These are phyloP conservation scores for Cyberlindnera mrakii DNA, from an alignment of 805 yeast genomes.

Conservation along the genomic window DNA sequence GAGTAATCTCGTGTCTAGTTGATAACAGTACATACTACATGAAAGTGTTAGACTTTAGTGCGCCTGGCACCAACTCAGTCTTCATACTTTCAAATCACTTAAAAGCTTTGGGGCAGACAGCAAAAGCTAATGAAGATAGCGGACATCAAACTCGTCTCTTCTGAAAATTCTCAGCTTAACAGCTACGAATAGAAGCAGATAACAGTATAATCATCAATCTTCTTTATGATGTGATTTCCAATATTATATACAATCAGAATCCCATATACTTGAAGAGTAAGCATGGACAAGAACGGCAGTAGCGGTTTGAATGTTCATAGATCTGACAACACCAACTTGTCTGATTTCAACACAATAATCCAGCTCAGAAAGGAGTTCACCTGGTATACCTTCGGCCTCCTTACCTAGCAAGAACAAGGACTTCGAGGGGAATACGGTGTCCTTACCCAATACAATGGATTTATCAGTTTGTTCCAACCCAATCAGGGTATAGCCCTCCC, in stretches of 20 bases:
- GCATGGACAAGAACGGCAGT: conserved; percentile 93
- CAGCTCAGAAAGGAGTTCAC: conserved; percentile 70
- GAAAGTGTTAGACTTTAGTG: too few species aligned
- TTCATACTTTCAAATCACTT: too few species aligned
- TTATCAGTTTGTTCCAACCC: conserved; percentile 93
- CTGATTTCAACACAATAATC: conserved; percentile 88
- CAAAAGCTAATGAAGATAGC: too few species aligned
- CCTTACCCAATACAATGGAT: conserved; percentile 62
- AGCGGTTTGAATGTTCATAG: conserved; percentile 97
- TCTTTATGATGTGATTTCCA: neutral
- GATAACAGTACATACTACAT: too few species aligned
- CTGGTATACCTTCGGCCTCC: conserved; percentile 90
- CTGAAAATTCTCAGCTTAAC: too few species aligned
- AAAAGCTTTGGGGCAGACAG: too few species aligned
- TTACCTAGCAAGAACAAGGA: conserved; percentile 75
- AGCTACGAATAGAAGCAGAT: neutral
- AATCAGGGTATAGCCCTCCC: conserved; percentile 79
- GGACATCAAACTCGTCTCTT: too few species aligned
- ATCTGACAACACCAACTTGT: conserved; percentile 86
- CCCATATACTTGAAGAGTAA: conserved; percentile 40
- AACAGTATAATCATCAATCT: neutral
- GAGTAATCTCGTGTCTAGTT: too few species aligned
- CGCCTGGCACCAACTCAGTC: too few species aligned
- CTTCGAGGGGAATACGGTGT: conserved; percentile 70
- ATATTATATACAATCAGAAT: neutral